These are phyloP conservation scores for Alternaria alternata DNA, from an alignment of 2,329 filamentous ascomycete genomes.

Conservation along the genomic window DNA sequence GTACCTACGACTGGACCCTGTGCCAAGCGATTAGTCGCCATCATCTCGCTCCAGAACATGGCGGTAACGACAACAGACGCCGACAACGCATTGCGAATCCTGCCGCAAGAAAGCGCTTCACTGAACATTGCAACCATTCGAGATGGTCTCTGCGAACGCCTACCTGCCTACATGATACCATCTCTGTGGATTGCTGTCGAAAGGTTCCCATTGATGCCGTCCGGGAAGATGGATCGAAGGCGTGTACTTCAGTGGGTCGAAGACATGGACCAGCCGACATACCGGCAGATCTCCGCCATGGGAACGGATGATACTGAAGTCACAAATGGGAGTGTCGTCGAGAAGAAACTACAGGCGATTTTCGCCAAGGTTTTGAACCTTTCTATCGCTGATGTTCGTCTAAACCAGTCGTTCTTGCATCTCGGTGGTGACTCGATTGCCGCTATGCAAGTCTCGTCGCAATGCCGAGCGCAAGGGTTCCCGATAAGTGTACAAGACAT, in stretches of 20 bases:
- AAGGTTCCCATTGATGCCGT: conserved; percentile 43
- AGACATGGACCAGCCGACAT: conserved; percentile 38
- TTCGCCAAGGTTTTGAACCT: conserved; percentile 44
- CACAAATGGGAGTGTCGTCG: conserved; percentile 27
- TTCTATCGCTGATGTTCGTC: conserved; percentile 33
- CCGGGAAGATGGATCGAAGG: conserved; percentile 44
- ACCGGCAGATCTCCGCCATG: conserved; percentile 37
- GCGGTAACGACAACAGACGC: neutral
- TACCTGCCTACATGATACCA: conserved; percentile 47
- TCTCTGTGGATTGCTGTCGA: conserved; percentile 42
- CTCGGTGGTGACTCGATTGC: conserved; percentile 48
- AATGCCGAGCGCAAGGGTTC: conserved; percentile 41
- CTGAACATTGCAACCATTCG: conserved; percentile 34
- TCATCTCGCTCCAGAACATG: conserved; percentile 37
- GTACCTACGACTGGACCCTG: conserved; percentile 41
- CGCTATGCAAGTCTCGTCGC: conserved; percentile 47
- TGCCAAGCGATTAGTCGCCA: conserved; percentile 43
- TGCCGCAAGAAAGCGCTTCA: conserved; percentile 34
- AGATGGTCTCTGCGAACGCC: conserved; percentile 39
- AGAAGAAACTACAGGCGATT: conserved; percentile 41
- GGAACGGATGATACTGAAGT: conserved; percentile 24
- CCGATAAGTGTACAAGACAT: conserved; percentile 45
- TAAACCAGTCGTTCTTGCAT: conserved; percentile 46
- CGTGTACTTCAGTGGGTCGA: conserved; percentile 43
- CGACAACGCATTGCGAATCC: conserved; percentile 20